Percentiles rank a stretch among this genome's conserved stretches.
Conservation (phyloP, 2,329 filamentous ascomycete species). For the Metarhizium brunneum region DNA sequence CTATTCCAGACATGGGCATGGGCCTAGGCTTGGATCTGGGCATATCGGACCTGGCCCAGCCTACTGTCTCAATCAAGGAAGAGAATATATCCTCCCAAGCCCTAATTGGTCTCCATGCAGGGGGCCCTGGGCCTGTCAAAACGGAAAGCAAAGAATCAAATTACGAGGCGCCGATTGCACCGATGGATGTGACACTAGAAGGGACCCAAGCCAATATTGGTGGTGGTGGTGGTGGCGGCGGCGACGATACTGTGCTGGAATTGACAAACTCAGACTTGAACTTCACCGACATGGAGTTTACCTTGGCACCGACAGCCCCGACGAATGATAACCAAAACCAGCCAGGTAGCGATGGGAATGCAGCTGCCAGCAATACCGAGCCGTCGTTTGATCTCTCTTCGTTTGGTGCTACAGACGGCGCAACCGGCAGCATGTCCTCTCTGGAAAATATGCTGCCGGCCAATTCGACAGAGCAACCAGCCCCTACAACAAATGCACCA, state of each 20-base stretch:
- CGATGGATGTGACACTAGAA: slow-evolving; percentile 16
- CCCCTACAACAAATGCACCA: slow-evolving; percentile 6
- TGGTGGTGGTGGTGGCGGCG: slow-evolving; percentile 9
- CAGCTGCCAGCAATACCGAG: slow-evolving; percentile 18
- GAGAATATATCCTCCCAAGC: slow-evolving; percentile 8
- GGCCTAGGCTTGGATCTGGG: slow-evolving; percentile 41
- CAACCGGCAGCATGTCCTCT: slow-evolving; percentile 17
- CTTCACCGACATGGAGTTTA: slow-evolving; percentile 50
- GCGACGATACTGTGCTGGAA: slow-evolving; percentile 8
- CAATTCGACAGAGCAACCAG: slow-evolving; percentile 11
- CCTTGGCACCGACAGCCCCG: slow-evolving; percentile 39
- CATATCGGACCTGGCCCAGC: slow-evolving; percentile 19
- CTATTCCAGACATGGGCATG: slow-evolving; percentile 49
- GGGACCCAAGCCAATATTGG: slow-evolving; percentile 14
- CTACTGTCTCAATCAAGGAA: slow-evolving; percentile 13
- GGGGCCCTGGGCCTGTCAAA: slow-evolving; percentile 10
- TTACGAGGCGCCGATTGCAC: slow-evolving; percentile 17
- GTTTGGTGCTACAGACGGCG: slow-evolving; percentile 27
- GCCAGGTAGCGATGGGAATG: slow-evolving; percentile 3
- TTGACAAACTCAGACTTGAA: slow-evolving; percentile 30
- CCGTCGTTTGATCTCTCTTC: slow-evolving; percentile 36
- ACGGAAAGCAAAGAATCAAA: slow-evolving; percentile 15
- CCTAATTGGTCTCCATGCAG: neutral
- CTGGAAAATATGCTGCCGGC: slow-evolving; percentile 21
- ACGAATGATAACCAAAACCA: slow-evolving; percentile 20